Conservation (phyloP, 345 rosid genomes). For the Streptanthus diversifolius region DNA sequence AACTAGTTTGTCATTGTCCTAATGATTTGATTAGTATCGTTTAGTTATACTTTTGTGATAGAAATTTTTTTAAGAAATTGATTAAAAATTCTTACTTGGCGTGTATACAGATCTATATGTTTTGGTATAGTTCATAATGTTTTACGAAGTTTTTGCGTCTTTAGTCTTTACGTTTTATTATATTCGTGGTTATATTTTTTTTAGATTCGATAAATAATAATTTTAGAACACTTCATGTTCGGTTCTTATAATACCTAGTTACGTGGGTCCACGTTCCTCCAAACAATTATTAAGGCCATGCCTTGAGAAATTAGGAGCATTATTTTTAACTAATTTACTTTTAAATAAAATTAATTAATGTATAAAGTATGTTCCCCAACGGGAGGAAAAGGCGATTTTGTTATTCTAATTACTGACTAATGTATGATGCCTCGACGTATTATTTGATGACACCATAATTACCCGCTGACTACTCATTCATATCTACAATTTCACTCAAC, state of each 20-base stretch:
- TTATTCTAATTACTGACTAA: neutral
- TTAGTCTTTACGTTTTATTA: neutral
- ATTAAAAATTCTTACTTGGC: too few species aligned
- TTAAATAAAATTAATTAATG: neutral
- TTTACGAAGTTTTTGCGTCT: too few species aligned
- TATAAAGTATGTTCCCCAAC: constrained; percentile 27
- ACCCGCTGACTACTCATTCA: neutral
- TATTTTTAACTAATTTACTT: neutral
- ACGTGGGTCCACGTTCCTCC: constrained; percentile 16
- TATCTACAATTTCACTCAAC: neutral
- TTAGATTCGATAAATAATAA: neutral
- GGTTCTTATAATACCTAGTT: neutral
- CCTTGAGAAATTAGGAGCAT: constrained; percentile 22
- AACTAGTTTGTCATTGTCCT: too few species aligned
- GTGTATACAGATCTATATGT: too few species aligned
- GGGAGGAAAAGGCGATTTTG: constrained; percentile 22
- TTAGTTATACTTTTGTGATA: too few species aligned
- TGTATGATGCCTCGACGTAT: neutral
- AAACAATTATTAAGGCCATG: constrained; percentile 20
- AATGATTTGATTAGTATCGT: too few species aligned
- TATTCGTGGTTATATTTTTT: neutral
- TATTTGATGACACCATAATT: neutral
- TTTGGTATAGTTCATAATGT: too few species aligned
- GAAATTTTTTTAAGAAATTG: too few species aligned
- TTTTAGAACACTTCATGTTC: constrained; percentile 14